These are phyloP conservation scores for Adenanthera pavonina DNA, from an alignment of 306 rosid species.

Conservation along the genomic window DNA sequence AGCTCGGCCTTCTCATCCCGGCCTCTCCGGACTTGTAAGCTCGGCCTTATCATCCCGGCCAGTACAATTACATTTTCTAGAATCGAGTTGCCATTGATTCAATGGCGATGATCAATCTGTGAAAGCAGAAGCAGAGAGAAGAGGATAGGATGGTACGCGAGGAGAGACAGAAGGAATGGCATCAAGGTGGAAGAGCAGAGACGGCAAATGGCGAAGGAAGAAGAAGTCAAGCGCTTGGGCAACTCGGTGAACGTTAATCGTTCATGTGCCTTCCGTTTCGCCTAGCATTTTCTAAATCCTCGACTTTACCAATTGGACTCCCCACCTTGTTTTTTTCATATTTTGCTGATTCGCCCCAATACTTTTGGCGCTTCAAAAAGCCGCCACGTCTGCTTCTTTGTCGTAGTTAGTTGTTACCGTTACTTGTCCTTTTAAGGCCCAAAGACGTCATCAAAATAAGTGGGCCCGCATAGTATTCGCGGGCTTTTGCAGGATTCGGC, in stretches of 20 bases:
- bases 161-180: conserved; percentile 4
- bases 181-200: neutral
- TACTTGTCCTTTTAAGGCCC: neutral
- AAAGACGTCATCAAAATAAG: neutral
- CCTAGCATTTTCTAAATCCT: conserved; percentile 17
- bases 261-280: conserved; percentile 57
- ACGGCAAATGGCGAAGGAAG: conserved; percentile 41
- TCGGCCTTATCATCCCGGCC: no score
- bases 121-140: neutral
- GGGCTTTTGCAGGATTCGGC: neutral
- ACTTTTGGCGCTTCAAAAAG: neutral
- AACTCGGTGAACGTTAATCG: conserved; percentile 42
- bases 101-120: neutral
- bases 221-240: conserved; percentile 50
- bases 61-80: neutral
- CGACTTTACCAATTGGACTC: neutral
- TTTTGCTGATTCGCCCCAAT: neutral
- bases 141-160: neutral
- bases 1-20: no score
- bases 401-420: conserved; percentile 11
- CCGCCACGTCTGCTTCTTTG: neutral
- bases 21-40: no score
- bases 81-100: neutral
- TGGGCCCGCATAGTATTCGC: neutral
- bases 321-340: neutral